Conservation (phyloP, 2,329 filamentous ascomycete genomes). For the Neonectria punicea region DNA sequence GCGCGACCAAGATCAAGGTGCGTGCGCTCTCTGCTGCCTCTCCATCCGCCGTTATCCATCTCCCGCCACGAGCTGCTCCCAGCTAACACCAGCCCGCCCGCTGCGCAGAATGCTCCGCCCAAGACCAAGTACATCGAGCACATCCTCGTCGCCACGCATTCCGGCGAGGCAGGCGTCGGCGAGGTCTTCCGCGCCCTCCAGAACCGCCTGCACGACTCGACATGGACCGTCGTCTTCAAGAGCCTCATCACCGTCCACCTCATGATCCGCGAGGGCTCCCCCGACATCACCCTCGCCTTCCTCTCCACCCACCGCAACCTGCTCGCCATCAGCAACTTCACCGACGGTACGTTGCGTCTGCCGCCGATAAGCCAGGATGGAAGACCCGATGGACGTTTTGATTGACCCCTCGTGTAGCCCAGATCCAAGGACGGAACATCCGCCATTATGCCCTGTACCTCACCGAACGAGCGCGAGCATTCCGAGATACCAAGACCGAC, state of each 20-base stretch:
- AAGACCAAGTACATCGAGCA: constrained; percentile 99
- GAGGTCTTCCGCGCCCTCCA: constrained; percentile 96
- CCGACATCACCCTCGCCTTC: constrained; percentile 87
- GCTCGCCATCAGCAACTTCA: constrained; percentile 89
- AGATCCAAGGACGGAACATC: constrained; percentile 95
- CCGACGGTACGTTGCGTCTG: constrained; percentile 75
- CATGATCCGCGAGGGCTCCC: constrained; percentile 96
- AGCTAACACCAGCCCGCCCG: constrained; percentile 16
- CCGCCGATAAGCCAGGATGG: neutral
- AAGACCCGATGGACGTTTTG: neutral
- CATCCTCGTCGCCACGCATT: constrained; percentile 93
- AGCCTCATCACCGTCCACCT: constrained; percentile 93
- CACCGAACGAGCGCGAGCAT: constrained; percentile 82
- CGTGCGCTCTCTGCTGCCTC: constrained; percentile 18
- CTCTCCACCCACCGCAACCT: constrained; percentile 84
- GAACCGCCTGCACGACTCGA: constrained; percentile 89
- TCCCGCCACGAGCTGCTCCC: neutral
- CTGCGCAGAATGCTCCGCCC: constrained; percentile 82
- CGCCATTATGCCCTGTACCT: constrained; percentile 91
- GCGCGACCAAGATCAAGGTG: constrained; percentile 97
- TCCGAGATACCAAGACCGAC: constrained; percentile 85
- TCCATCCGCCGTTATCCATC: neutral
- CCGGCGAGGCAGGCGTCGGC: constrained; percentile 91
- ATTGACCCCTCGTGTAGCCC: constrained; percentile 65
- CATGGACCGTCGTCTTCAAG: constrained; percentile 99